These are phyloP conservation scores for Paxillus ammoniavirescens DNA, from an alignment of 768 basidiomycete genomes.

Conservation along the genomic window DNA sequence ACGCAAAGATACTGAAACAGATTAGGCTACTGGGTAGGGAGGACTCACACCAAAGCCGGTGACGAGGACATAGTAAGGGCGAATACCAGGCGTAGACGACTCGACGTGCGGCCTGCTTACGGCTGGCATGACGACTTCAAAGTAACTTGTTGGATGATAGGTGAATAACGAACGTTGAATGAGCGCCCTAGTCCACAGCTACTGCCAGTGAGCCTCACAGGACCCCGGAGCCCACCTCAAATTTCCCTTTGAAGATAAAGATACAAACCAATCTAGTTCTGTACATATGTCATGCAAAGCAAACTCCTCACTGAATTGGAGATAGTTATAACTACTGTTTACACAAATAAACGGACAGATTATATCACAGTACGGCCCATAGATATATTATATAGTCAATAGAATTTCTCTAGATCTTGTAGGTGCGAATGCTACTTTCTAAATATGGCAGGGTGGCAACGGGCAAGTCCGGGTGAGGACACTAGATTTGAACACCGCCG, in stretches of 20 bases:
- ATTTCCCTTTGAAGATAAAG: too few species aligned
- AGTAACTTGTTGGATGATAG: background rate
- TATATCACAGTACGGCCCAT: too few species aligned
- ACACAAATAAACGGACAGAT: too few species aligned
- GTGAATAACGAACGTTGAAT: background rate
- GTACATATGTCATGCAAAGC: too few species aligned
- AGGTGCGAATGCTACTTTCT: background rate
- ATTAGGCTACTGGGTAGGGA: conserved; percentile 21
- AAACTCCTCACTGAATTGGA: too few species aligned
- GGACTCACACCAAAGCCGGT: conserved; percentile 55
- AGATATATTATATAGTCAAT: too few species aligned
- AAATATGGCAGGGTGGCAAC: background rate
- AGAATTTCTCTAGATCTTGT: too few species aligned
- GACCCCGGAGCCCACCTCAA: too few species aligned
- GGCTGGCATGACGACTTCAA: conserved; percentile 28
- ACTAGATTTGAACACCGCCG: background rate
- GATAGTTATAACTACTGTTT: too few species aligned
- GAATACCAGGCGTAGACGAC: conserved; percentile 25
- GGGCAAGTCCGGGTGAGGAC: background rate
- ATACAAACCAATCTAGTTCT: too few species aligned
- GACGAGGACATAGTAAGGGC: conserved; percentile 44
- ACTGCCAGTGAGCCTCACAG: too few species aligned
- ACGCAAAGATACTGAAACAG: conserved; percentile 17
- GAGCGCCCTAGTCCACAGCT: too few species aligned
- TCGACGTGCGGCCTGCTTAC: conserved; percentile 19